Evolutionary conservation across 208 protist species (phyloP).

Genomic region (Wallacemonas rigidus): DNA sequence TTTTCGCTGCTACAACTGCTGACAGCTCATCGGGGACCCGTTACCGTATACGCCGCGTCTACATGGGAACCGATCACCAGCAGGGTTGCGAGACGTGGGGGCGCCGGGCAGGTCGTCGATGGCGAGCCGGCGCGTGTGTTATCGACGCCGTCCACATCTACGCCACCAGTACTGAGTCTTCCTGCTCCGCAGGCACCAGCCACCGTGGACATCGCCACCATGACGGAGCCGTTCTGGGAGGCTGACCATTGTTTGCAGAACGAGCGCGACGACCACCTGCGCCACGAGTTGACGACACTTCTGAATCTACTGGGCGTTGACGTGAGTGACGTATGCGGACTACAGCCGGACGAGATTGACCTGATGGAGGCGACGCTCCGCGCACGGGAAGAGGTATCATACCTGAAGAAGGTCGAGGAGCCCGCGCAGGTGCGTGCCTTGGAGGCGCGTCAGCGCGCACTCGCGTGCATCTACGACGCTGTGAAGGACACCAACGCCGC

Average conservation of each 20-base stretch:
- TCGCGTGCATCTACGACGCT: slow-evolving; percentile 22
- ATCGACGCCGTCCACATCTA: not conserved
- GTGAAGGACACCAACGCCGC: slow-evolving; percentile 16
- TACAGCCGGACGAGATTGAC: slow-evolving; percentile 21
- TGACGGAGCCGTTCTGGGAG: slow-evolving; percentile 6
- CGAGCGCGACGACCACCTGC: slow-evolving; percentile 13
- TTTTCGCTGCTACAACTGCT: too few relatives aligned
- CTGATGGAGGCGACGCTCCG: slow-evolving; percentile 18
- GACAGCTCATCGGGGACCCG: too few relatives aligned
- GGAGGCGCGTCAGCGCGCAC: slow-evolving; percentile 18
- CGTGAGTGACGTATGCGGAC: slow-evolving; percentile 1
- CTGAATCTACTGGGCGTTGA: slow-evolving; percentile 14
- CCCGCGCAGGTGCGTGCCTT: slow-evolving; percentile 23
- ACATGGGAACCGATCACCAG: too few relatives aligned
- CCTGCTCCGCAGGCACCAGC: not conserved
- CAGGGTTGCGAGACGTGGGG: too few relatives aligned
- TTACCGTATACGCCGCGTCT: too few relatives aligned
- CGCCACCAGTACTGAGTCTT: not conserved
- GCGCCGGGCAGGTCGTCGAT: too few relatives aligned
- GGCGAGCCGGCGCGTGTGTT: not conserved
- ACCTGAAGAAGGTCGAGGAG: slow-evolving; percentile 34
- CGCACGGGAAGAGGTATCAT: slow-evolving; percentile 20
- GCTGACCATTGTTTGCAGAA: slow-evolving; percentile 5
- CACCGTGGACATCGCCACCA: slow-evolving; percentile 1
- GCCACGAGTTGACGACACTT: slow-evolving; percentile 8